Conservation (phyloP, 2,329 filamentous ascomycete genomes). For the Penicillium verrucosum region DNA sequence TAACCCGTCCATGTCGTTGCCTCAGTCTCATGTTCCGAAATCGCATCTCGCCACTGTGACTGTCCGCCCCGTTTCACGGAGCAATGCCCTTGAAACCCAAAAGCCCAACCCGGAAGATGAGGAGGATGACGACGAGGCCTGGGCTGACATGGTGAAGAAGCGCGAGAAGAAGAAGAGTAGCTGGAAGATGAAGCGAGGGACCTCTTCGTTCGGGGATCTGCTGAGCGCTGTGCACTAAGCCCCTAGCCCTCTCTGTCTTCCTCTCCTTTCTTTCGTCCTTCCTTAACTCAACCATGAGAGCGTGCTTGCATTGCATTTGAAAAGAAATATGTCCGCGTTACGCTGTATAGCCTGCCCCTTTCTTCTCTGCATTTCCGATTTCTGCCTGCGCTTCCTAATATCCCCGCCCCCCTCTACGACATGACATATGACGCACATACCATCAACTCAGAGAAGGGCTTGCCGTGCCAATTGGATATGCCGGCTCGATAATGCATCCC, state of each 20-base stretch:
- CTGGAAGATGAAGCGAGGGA: slow-evolving; percentile 46
- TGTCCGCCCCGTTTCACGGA: slow-evolving; percentile 29
- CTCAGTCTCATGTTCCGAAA: slow-evolving; percentile 28
- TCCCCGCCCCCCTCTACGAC: slow-evolving; percentile 4
- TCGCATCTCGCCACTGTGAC: slow-evolving; percentile 29
- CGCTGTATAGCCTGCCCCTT: slow-evolving; percentile 17
- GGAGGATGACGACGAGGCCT: slow-evolving; percentile 50
- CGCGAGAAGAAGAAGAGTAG: slow-evolving; percentile 49
- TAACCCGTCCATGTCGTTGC: slow-evolving; percentile 21
- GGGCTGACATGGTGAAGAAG: slow-evolving; percentile 51
- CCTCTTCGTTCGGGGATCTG: slow-evolving; percentile 36
- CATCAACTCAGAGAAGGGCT: slow-evolving; percentile 6
- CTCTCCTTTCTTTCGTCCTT: background rate
- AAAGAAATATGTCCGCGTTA: background rate
- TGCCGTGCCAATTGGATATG: background rate
- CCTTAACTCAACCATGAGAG: background rate
- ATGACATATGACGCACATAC: slow-evolving; percentile 21
- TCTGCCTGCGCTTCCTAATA: background rate
- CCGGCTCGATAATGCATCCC: background rate
- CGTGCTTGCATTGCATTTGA: slow-evolving; percentile 8
- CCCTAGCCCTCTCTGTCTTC: slow-evolving; percentile 2
- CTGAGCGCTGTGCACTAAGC: slow-evolving; percentile 37
- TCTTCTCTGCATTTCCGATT: slow-evolving; percentile 1
- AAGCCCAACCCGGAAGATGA: slow-evolving; percentile 34
- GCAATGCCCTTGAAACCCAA: slow-evolving; percentile 12